Base-by-base conservation (phyloP, 208 protist species). In the Trypanosoma platydactyli region DNA sequence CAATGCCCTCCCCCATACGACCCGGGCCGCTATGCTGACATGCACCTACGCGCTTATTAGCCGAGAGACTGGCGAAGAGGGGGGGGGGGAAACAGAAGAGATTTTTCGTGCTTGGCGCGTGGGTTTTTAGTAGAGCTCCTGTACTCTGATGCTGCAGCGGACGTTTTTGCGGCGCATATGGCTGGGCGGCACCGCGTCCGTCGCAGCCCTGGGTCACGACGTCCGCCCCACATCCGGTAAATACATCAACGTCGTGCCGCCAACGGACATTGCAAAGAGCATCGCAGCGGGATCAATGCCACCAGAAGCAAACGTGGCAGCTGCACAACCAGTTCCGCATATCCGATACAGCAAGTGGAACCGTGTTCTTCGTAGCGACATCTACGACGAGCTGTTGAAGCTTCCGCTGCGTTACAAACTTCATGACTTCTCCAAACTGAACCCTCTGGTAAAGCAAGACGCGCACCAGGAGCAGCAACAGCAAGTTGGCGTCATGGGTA, bases 381-480 rank as follows among this genome's bases (percentile, higher is more conserved):
- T 95, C 48, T 95, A 95, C 77, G 90, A 94, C 48, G 90, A 95
- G 59, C 68, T 95, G 45, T 61, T 94, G 56, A 95, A 95, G 70
- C 69, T 95, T 18, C 90, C 90, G 11, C 60, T 95, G 45, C 84
- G 90, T 11, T 95, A 77, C 64, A 75, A 77, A 42, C 74, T 95
- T 49, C 90, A 95, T 53, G 76, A 81, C 68, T 95, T 94, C 60
- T 58, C 56, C 15, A 73, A 53, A 22, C 74, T 95, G 24, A 71
- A 78, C 33, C 65, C 66, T 27, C 46, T 52, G n/a, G 35, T 62
- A 15, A 9, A 38, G 9, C 33, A 38, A 38, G 33, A 38, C 33
- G 66, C 46, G 57, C 11, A 46, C 29, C 65, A 55, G 42, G 25
- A 33, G 41, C 50, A 41, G 20, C 22, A 53, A 20, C 16, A 80